Evolutionary conservation across 202 grass and related monocot genomes (phyloP).

Genomic region (Saccharum hybrid): DNA sequence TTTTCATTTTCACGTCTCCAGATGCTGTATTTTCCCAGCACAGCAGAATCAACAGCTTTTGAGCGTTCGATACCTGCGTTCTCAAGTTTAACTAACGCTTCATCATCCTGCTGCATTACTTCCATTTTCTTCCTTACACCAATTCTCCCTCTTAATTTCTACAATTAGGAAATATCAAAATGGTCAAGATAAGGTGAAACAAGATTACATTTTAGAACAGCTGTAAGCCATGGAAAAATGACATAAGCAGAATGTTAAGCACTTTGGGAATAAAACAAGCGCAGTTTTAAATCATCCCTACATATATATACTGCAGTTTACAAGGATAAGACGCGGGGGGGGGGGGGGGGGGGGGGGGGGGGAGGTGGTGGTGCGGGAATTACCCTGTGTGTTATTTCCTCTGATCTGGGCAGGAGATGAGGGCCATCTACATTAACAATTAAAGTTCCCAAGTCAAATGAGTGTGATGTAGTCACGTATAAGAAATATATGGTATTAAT

Average conservation of each 20-base stretch:
- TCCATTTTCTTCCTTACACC: conserved; percentile 45
- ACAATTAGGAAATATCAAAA: conserved; percentile 32
- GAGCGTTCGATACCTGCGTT: conserved; percentile 66
- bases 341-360: too few relatives aligned
- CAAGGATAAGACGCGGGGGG: neutral
- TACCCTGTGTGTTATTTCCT: conserved; percentile 57
- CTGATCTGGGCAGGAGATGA: conserved; percentile 43
- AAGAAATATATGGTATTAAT: neutral
- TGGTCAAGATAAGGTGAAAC: conserved; percentile 3
- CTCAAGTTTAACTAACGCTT: conserved; percentile 74
- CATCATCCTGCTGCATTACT: conserved; percentile 61
- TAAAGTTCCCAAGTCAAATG: neutral
- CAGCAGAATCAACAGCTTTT: conserved; percentile 71
- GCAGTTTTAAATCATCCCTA: neutral
- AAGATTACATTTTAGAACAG: conserved; percentile 29
- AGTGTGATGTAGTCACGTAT: neutral
- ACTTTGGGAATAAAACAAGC: conserved; percentile 12
- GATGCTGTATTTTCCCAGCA: conserved; percentile 76
- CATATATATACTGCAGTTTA: conserved; percentile 25
- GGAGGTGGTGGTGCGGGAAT: neutral
- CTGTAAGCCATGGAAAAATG: neutral
- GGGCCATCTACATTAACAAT: conserved; percentile 41
- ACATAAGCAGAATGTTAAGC: conserved; percentile 6
- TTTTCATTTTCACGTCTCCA: conserved; percentile 80
- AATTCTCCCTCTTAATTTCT: conserved; percentile 61